Evolutionary conservation across 805 yeast genomes (phyloP).

Genomic region (Candida nemodendra): DNA sequence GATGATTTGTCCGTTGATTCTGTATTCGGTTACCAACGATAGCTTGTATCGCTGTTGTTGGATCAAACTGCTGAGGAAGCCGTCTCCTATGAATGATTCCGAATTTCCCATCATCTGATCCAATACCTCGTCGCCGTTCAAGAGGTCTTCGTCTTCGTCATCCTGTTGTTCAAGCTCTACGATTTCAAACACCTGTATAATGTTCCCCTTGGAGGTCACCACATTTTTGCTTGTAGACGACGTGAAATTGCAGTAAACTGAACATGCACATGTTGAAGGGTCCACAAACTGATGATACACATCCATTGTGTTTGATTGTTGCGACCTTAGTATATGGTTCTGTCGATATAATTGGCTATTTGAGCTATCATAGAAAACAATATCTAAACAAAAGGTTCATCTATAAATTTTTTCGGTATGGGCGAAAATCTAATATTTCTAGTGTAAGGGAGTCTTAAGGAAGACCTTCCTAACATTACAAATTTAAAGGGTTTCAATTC

Average conservation of each 20-base stretch:
- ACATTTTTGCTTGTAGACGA: conserved; percentile 48
- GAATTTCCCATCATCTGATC: conserved; percentile 16
- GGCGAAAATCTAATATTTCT: no score
- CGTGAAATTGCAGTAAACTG: conserved; percentile 47
- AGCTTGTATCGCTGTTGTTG: conserved; percentile 29
- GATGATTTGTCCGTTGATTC: conserved; percentile 67
- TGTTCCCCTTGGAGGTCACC: conserved; percentile 66
- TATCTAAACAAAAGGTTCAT: no score
- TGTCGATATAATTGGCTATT: no score
- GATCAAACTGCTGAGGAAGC: conserved; percentile 17
- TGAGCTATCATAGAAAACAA: no score
- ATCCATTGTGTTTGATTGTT: conserved; percentile 76
- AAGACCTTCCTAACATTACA: no score
- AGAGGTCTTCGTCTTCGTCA: conserved; percentile 16
- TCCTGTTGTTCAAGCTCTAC: conserved; percentile 25
- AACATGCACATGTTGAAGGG: conserved; percentile 70
- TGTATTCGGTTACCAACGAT: conserved; percentile 58
- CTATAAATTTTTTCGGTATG: no score
- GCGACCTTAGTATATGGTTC: no score
- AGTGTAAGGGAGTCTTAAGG: no score
- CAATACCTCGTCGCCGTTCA: conserved; percentile 11
- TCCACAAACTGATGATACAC: conserved; percentile 73
- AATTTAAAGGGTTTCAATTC: no score
- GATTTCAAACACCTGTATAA: conserved; percentile 60
- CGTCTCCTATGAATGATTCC: conserved; percentile 23